A percentile compares a stretch with the other conserved stretches of the same genome.
Evolutionary conservation across 169 alveolate species (phyloP).

Genomic region (Eimeria brunetti): DNA sequence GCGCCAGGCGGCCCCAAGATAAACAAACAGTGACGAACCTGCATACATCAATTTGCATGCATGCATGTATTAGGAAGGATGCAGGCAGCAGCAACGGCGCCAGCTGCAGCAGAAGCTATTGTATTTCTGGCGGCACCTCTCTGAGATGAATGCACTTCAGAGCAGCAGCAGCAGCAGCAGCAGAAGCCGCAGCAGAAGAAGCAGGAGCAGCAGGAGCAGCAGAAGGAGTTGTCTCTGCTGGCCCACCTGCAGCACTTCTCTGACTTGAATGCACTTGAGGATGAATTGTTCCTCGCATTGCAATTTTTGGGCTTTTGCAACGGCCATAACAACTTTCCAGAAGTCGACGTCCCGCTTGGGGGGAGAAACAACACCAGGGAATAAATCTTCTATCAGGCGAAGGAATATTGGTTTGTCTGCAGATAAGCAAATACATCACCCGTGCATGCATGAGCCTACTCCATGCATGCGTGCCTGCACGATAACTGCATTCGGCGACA

Average conservation of each 20-base stretch:
- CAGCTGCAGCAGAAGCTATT: too few species aligned
- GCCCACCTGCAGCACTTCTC: conserved; percentile 67
- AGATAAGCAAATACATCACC: background rate
- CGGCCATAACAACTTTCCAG: conserved; percentile 88
- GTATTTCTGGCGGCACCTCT: too few species aligned
- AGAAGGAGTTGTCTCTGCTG: too few species aligned
- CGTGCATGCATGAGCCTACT: background rate
- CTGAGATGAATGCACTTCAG: too few species aligned
- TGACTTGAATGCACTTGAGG: conserved; percentile 85
- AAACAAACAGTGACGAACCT: conserved; percentile 97
- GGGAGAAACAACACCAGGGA: conserved; percentile 95
- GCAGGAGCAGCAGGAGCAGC: too few species aligned
- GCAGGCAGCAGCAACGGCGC: too few species aligned
- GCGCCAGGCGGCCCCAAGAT: conserved; percentile 98
- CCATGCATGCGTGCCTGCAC: background rate
- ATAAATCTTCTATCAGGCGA: conserved; percentile 96
- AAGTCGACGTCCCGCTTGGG: conserved; percentile 91
- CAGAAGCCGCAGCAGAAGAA: too few species aligned
- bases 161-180: too few species aligned
- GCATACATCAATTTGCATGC: conserved; percentile 55
- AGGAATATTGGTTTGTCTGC: conserved; percentile 96
- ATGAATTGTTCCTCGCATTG: conserved; percentile 92
- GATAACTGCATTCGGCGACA: too few species aligned
- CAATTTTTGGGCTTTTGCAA: conserved; percentile 88
- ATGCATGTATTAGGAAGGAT: background rate